These are phyloP conservation scores for Echeveria elegans DNA, from an alignment of 164 flowering plant genomes.

Conservation along the genomic window DNA sequence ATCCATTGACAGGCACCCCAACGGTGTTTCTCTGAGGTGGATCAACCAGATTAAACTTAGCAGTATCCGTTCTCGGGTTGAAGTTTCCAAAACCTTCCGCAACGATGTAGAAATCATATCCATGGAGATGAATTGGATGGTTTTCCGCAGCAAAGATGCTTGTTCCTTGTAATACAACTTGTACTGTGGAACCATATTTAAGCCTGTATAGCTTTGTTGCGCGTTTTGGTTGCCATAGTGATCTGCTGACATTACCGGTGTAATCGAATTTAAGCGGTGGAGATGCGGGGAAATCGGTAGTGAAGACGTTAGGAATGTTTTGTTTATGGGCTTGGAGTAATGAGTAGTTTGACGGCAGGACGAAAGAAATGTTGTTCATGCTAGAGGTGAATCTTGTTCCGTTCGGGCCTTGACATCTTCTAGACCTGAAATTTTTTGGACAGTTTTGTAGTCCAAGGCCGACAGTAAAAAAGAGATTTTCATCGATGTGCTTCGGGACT, in stretches of 20 bases:
- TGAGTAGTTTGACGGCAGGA: neutral
- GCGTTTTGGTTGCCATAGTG: neutral
- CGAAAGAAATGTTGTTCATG: constrained; percentile 72
- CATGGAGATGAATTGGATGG: constrained; percentile 21
- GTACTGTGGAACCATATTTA: neutral
- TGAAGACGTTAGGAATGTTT: constrained; percentile 2
- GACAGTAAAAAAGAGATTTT: constrained; percentile 43
- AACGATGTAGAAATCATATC: constrained; percentile 13
- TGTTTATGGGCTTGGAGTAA: constrained; percentile 6
- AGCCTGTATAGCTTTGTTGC: constrained; percentile 2
- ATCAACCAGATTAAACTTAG: constrained; percentile 7
- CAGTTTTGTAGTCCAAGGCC: constrained; percentile 50
- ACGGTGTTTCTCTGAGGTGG: constrained; percentile 6
- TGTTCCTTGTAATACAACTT: constrained; percentile 1
- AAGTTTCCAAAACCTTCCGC: constrained; percentile 11
- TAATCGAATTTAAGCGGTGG: constrained; percentile 4
- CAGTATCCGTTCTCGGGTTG: neutral
- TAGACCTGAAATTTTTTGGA: constrained; percentile 23
- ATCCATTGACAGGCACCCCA: constrained; percentile 3
- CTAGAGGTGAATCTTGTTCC: constrained; percentile 81
- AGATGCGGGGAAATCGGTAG: constrained; percentile 3
- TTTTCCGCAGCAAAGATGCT: constrained; percentile 10
- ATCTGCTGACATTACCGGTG: constrained; percentile 2
- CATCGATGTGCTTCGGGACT: constrained; percentile 43
- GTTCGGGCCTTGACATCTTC: constrained; percentile 46